A percentile compares a stretch with the other conserved stretches of the same genome.
Conservation (phyloP, 257 asterid genomes). For the Hygrophila difformis region DNA sequence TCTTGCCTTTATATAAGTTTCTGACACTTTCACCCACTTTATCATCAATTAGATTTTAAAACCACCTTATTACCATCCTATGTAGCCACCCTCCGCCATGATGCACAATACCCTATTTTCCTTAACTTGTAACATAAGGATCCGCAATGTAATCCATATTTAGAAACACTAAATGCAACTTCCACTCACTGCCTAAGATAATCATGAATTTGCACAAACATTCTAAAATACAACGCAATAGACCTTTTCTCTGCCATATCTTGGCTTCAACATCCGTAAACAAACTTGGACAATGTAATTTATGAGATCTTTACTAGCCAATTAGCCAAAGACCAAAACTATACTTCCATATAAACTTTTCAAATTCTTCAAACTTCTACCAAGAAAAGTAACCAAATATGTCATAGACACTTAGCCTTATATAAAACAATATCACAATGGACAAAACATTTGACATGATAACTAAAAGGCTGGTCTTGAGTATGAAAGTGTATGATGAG, state of each 20-base stretch:
- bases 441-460: too few species aligned
- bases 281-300: too few species aligned
- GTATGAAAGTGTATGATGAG: too few species aligned
- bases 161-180: background rate
- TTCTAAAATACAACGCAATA: background rate
- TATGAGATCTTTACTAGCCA: too few species aligned
- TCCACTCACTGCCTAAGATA: background rate
- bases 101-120: background rate
- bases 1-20: background rate
- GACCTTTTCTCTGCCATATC: background rate
- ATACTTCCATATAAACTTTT: too few species aligned
- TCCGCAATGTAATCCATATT: background rate
- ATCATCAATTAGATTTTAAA: background rate
- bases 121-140: background rate
- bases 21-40: background rate
- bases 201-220: background rate
- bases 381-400: too few species aligned
- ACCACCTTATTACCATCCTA: background rate
- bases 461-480: too few species aligned
- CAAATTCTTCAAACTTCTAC: too few species aligned
- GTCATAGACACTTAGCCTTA: too few species aligned
- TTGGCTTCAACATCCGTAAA: too few species aligned
- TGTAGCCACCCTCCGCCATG: background rate
- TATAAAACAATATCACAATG: too few species aligned
- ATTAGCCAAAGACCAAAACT: too few species aligned